Evolutionary conservation across 352 stramenopile species (phyloP).

Genomic region (Chrysophaeum taylorii): DNA sequence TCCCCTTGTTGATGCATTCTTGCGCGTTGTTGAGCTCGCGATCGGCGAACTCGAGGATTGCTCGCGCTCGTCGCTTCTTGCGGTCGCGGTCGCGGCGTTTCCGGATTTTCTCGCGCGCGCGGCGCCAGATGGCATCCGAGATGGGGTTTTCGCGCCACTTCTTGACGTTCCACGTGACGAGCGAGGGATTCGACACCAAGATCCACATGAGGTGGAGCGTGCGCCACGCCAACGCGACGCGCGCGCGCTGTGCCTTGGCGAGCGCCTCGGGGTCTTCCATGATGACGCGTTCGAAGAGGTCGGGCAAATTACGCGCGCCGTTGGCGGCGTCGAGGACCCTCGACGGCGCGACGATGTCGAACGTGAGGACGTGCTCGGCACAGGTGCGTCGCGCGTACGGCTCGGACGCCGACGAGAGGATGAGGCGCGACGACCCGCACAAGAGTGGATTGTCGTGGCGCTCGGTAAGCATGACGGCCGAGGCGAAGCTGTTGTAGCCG

Average conservation of each 20-base stretch:
- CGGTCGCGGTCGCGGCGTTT: background rate
- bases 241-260: background rate
- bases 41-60: background rate
- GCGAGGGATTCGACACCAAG: background rate
- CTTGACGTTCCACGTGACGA: background rate
- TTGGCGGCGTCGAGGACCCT: background rate
- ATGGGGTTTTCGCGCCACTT: conserved; percentile 1
- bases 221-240: background rate
- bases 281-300: background rate
- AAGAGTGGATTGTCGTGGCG: background rate
- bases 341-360: background rate
- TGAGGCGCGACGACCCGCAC: background rate
- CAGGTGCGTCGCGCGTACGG: background rate
- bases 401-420: background rate
- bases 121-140: background rate
- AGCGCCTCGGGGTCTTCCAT: background rate
- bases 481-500: conserved; percentile 10
- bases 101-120: background rate
- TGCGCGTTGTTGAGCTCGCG: background rate
- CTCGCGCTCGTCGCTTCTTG: background rate
- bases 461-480: background rate
- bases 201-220: background rate
- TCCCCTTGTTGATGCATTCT: too few species aligned
- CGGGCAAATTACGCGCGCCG: too few species aligned
- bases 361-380: background rate